A percentile compares a stretch with the other conserved stretches of the same genome.
phyloP scores from a whole-genome alignment of 2,329 filamentous ascomycete species.

The Cordyceps pruinosa region DNA sequence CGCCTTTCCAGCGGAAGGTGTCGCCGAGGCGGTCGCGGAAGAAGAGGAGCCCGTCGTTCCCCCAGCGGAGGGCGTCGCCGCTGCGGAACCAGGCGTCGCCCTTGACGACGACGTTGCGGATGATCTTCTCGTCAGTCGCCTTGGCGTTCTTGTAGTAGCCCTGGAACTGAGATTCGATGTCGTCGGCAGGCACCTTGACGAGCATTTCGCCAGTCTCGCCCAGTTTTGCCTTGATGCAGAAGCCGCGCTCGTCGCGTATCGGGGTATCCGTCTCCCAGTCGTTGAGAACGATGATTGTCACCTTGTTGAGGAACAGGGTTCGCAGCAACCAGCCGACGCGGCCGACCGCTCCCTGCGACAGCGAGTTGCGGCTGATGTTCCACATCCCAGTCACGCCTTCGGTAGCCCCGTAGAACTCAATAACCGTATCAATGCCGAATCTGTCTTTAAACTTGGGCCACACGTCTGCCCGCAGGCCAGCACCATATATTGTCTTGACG shows the following conservation, averaged over 20 bases:
- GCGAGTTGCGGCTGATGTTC: slow-evolving; percentile 68
- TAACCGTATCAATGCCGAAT: slow-evolving; percentile 66
- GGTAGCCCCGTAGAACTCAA: slow-evolving; percentile 76
- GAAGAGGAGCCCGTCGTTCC: slow-evolving; percentile 63
- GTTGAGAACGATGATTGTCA: slow-evolving; percentile 60
- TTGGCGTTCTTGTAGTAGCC: slow-evolving; percentile 74
- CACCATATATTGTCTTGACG: slow-evolving; percentile 70
- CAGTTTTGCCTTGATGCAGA: slow-evolving; percentile 45
- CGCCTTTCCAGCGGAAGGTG: slow-evolving; percentile 74
- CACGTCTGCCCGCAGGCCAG: slow-evolving; percentile 76
- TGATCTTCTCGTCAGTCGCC: slow-evolving; percentile 66
- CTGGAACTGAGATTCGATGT: slow-evolving; percentile 58
- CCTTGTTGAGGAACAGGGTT: slow-evolving; percentile 44
- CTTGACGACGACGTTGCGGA: slow-evolving; percentile 63
- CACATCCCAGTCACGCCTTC: slow-evolving; percentile 64
- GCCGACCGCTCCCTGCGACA: slow-evolving; percentile 68
- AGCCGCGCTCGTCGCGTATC: slow-evolving; percentile 49
- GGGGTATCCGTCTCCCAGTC: slow-evolving; percentile 18
- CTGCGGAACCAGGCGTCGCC: slow-evolving; percentile 80
- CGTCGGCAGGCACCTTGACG: slow-evolving; percentile 57
- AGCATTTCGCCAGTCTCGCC: slow-evolving; percentile 71
- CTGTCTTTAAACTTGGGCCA: slow-evolving; percentile 79
- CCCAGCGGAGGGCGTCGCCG: slow-evolving; percentile 70
- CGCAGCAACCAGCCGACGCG: slow-evolving; percentile 58
- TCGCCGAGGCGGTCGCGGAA: slow-evolving; percentile 78